Base-by-base conservation (phyloP, 345 rosid species). In the Eucalyptus virginea region DNA sequence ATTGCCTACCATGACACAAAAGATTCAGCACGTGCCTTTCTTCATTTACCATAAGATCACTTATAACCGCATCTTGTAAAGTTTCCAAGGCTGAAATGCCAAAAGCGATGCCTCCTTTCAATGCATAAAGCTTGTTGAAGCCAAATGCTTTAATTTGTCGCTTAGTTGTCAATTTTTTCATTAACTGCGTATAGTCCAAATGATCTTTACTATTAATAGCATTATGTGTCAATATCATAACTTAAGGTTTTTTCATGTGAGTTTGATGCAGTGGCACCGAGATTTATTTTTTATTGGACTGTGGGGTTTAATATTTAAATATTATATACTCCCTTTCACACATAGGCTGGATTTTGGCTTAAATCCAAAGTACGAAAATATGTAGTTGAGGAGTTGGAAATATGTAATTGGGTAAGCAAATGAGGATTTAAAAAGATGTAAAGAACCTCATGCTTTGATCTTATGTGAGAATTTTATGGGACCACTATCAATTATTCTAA, bases 401-500 rank as follows among this genome's bases (percentile, higher is more conserved):
- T n/a, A 19, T 72, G 14, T 19, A 37, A 10, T 19, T 72, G 26
- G 26, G 15, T 11, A 37, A 42, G 45, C 14, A 21, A 37, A 72
- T 21, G 23, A 8, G 44, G 5, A 19, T 37, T 19, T 37, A 11
- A 4, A 72, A 37, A 10, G 5, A 37, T 72, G 42, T 37, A 24
- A 72, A 72, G 28, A 21, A 37, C 8, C 28, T 19, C 77, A n/a
- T 7, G 32, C 18, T 65, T 17, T n/a, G 37, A 65, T 65, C 9
- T 15, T n/a, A 65, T 4, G 6, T 65, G 6, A n/a, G 6, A 65
- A 65, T 30, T 14, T 30, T 62, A 30, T 62, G 9, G 2, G 2
- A 62, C 2, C 4, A 13, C 8, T 62, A 30, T 13, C 1, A 62
- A 30, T 0, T 30, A 0, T 62, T 62, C 17, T 62, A 62, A 30